Evolutionary conservation across 768 basidiomycete genomes (phyloP), one percentile per base, ranked within the genome.

Genomic region (Filobasidium floriforme): DNA sequence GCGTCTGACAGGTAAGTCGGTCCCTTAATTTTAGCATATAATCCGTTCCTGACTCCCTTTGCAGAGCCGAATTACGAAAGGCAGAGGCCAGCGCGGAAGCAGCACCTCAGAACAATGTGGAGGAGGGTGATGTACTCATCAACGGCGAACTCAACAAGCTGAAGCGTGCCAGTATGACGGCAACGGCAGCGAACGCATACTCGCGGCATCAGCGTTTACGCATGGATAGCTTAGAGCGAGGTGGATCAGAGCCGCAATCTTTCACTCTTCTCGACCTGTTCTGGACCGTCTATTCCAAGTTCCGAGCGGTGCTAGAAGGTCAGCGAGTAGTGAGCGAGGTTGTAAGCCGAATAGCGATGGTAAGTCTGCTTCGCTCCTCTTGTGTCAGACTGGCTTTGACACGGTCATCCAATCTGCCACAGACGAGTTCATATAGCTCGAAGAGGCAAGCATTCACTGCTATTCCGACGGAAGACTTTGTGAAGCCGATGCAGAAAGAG

Each of bases 201-300:
- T 15, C 15, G 12, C 46, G 46, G 15, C 46, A 49, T 49, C 41
- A 57, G 14, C 64, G 64, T 18, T 37, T 65, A 28, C 57, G 64
- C 41, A 65, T 59, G 43, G 64, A 65, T 19, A n/a, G n/a, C n/a
- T 51, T 66, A 4, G 65, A 66, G 26, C 32, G 60, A 12, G 61
- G 40, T 37, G 65, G 59, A 40, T 61, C 65, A 2, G 65, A 71
- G 7, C 62, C 66, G 18, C 73, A 96, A 72, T 89, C 90, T 67
- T 92, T 94, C 73, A 88, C 89, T 15, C 77, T 99, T 62, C 84
- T 82, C 67, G 96, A 98, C 77, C 82, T 99, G 41, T 98, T 98
- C 78, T 98, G 94, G 94, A 96, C 94, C 1, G 75, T 94, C 18
- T 99, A 91, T 76, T 96, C 92, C 18, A 98, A 99, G 78, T 74